Base-by-base conservation (phyloP, 768 basidiomycete species). In the Trichaptum fuscoviolaceum region DNA sequence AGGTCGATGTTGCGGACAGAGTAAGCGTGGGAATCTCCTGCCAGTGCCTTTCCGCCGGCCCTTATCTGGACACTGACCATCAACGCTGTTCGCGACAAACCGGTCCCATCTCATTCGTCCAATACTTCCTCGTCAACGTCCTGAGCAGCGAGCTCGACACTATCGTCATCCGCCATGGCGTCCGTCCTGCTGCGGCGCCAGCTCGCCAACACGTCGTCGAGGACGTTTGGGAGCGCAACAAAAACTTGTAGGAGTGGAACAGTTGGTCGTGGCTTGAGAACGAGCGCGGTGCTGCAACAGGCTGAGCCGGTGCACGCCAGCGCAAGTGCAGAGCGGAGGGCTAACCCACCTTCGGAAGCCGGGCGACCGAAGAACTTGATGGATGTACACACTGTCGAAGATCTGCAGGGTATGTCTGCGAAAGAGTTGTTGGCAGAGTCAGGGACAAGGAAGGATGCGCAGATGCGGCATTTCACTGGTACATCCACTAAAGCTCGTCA, bases 401-500 rank as follows among this genome's bases (percentile, higher is more conserved):
- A 94, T 78, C 77, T 95, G 65, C 93, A 95, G 69, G 87, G 87
- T 52, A 82, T 95, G 82, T 79, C 84, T 67, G 91, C 93, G 0
- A 78, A 86, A 10, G 89, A 96, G 67, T 91, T 97, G 72, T 77
- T 99, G 67, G 81, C 84, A 62, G 94, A 95, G 75, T 87, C 87
- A 0, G 85, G 85, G 15, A 81, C 84, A 25, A 82, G 87, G 66
- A 86, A 85, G 63, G 95, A 95, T 69, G 80, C 90, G 17, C 89
- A 90, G 74, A 85, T 97, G 83, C 84, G 93, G 75, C 96, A 98
- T 80, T 98, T 96, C 74, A 98, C 95, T 65, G 94, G 92, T 94
- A 73, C 68, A 84, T 80, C 57, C 57, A 57, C 61, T 15, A 34
- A 57, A 61, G 35, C 10, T 68, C 62, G 35, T 62, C 25, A 26